A percentile compares a stretch with the other conserved stretches of the same genome.
These are phyloP conservation scores for Syzygium jambos DNA, from an alignment of 345 rosid species.

Conservation along the genomic window DNA sequence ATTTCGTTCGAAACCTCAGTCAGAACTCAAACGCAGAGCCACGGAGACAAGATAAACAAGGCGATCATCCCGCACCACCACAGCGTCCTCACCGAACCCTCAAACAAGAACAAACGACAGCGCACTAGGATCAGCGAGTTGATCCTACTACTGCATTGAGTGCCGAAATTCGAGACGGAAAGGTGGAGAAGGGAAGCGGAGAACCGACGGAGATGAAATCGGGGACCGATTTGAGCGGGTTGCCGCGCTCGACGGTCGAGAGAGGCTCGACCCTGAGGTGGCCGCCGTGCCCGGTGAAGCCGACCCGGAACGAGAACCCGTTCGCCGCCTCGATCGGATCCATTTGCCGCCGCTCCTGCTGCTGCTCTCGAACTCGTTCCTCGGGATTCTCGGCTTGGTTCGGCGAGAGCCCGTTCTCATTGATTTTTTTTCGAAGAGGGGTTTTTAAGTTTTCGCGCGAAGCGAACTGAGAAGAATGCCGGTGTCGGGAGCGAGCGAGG, in stretches of 20 bases:
- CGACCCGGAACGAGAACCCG: slow-evolving; percentile 74
- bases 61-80: neutral
- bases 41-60: neutral
- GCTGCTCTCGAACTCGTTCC: slow-evolving; percentile 26
- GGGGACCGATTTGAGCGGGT: slow-evolving; percentile 64
- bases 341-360: slow-evolving; percentile 18
- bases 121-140: neutral
- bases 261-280: slow-evolving; percentile 91
- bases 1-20: neutral
- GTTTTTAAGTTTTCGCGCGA: neutral
- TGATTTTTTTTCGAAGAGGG: neutral
- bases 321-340: slow-evolving; percentile 56
- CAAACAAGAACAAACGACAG: neutral
- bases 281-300: slow-evolving; percentile 84
- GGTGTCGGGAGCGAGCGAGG: neutral
- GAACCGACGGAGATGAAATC: slow-evolving; percentile 66
- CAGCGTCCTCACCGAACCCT: neutral
- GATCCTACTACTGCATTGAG: neutral
- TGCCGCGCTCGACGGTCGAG: slow-evolving; percentile 49
- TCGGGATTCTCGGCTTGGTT: neutral
- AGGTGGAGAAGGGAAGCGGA: neutral
- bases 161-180: neutral
- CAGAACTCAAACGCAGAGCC: neutral
- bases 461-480: neutral
- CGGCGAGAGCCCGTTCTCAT: neutral